Percentiles rank a stretch among this genome's conserved stretches.
Conservation (phyloP, 2,329 filamentous ascomycete species). For the Exophiala spinifera region DNA sequence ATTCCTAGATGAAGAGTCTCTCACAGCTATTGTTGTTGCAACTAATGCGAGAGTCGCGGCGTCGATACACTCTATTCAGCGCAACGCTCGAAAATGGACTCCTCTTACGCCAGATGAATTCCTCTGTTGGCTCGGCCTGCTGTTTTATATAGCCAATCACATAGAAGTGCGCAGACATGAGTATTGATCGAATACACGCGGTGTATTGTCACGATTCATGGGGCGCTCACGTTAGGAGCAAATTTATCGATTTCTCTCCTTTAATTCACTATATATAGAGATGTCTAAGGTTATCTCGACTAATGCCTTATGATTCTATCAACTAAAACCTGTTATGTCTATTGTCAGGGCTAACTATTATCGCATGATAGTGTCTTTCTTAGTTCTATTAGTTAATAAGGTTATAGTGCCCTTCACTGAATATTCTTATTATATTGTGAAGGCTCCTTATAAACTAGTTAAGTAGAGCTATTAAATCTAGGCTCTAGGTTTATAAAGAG, state of each 20-base stretch:
- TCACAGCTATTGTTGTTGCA: not conserved
- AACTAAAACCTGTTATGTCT: no score
- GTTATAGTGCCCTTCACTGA: no score
- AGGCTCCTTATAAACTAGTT: no score
- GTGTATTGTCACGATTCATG: not conserved
- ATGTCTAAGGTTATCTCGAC: not conserved
- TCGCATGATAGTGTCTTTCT: no score
- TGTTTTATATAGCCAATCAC: conserved; percentile 3
- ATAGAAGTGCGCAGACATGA: not conserved
- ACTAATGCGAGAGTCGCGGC: not conserved
- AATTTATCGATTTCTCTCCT: conserved; percentile 4
- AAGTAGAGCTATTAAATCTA: no score
- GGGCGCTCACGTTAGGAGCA: not conserved
- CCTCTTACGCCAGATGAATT: not conserved
- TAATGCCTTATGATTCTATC: no score
- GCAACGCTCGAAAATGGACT: not conserved
- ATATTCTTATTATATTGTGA: no score
- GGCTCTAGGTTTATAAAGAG: no score
- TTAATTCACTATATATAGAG: not conserved
- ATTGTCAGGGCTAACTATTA: no score
- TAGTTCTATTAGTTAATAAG: no score
- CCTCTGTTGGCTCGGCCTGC: not conserved
- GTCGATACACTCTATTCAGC: no score
- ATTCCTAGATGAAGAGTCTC: not conserved
- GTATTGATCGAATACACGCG: not conserved